Evolutionary conservation across 495 filamentous ascomycete genomes (phyloP).

Genomic region (Xylaria cubensis): DNA sequence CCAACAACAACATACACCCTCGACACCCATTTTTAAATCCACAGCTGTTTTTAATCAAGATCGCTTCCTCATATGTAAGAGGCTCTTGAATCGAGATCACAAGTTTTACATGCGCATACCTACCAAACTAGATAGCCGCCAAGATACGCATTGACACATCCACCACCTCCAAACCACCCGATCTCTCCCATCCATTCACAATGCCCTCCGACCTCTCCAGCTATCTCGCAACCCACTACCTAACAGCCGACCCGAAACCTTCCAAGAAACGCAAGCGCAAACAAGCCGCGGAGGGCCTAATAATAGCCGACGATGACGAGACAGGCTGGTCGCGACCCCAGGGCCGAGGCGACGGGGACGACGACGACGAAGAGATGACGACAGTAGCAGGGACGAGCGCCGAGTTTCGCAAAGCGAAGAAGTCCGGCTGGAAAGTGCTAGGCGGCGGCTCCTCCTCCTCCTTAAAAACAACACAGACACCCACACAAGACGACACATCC

Average conservation of each 20-base stretch:
- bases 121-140: not conserved
- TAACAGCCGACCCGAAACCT: slow-evolving; percentile 74
- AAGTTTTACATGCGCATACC: not conserved
- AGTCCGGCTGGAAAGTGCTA: slow-evolving; percentile 78
- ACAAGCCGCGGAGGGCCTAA: slow-evolving; percentile 67
- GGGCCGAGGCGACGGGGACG: slow-evolving; percentile 49
- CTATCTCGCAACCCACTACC: slow-evolving; percentile 95
- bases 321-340: slow-evolving; percentile 64
- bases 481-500: slow-evolving; percentile 51
- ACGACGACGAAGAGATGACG: slow-evolving; percentile 45
- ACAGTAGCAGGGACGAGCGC: slow-evolving; percentile 61
- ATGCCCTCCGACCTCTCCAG: slow-evolving; percentile 74
- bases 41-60: not conserved
- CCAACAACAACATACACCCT: not conserved
- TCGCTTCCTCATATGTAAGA: not conserved
- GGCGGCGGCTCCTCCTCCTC: slow-evolving; percentile 47
- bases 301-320: slow-evolving; percentile 92
- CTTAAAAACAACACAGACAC: slow-evolving; percentile 18
- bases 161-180: not conserved
- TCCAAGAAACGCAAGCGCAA: slow-evolving; percentile 90
- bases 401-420: slow-evolving; percentile 81
- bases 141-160: not conserved
- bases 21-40: no score
- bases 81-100: not conserved
- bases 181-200: slow-evolving; percentile 5